These are phyloP conservation scores for Neurospora sp. DNA, from an alignment of 495 filamentous ascomycete species.

Conservation along the genomic window DNA sequence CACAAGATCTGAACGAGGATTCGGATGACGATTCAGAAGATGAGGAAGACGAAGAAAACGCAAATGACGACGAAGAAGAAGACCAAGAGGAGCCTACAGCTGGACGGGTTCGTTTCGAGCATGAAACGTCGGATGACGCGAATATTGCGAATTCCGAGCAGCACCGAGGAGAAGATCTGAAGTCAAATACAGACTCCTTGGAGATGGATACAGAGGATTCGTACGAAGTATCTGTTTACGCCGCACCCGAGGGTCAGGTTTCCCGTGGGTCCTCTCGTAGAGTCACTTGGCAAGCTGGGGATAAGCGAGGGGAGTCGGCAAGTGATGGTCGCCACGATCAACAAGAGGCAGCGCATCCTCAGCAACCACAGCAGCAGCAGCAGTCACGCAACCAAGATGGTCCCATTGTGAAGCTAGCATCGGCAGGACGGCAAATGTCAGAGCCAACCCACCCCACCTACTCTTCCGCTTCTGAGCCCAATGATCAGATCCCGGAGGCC, in stretches of 20 bases:
- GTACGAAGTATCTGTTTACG: neutral
- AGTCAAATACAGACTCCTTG: neutral
- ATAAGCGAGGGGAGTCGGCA: neutral
- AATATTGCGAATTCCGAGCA: neutral
- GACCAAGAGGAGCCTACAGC: neutral
- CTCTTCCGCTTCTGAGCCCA: neutral
- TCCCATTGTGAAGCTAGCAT: neutral
- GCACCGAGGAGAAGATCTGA: neutral
- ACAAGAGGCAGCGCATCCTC: neutral
- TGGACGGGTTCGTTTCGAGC: neutral
- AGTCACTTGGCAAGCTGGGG: neutral
- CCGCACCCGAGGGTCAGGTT: neutral
- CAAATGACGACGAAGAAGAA: neutral
- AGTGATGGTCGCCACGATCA: neutral
- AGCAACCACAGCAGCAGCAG: neutral
- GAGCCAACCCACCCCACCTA: neutral
- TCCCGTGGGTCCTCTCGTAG: neutral
- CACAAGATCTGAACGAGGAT: neutral
- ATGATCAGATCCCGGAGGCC: neutral
- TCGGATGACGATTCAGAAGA: neutral
- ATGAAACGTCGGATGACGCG: neutral
- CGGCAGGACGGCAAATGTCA: neutral
- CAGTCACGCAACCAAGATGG: neutral
- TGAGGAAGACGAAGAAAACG: neutral
- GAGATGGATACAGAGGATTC: neutral